phyloP scores from a whole-genome alignment of 202 grass and related monocot genomes.

The Setaria viridis region DNA sequence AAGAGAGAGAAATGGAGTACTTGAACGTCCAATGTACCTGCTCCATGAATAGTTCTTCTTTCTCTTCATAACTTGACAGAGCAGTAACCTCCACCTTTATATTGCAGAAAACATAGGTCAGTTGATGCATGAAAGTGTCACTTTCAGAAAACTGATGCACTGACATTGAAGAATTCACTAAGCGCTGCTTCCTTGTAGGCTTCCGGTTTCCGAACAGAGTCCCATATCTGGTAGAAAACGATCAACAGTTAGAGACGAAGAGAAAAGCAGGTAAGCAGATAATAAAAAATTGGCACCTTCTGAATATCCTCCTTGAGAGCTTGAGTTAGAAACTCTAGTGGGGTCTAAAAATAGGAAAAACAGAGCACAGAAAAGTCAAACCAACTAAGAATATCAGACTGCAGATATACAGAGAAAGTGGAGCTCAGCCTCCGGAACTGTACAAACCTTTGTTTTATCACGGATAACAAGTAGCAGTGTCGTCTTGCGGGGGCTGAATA shows the following conservation, averaged over 20 bases:
- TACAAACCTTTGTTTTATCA: slow-evolving; percentile 87
- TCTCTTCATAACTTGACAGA: slow-evolving; percentile 92
- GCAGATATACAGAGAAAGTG: slow-evolving; percentile 22
- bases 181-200: slow-evolving; percentile 75
- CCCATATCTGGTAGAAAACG: slow-evolving; percentile 78
- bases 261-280: slow-evolving; percentile 26
- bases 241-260: slow-evolving; percentile 13
- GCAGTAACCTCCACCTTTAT: slow-evolving; percentile 86
- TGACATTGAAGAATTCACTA: slow-evolving; percentile 92
- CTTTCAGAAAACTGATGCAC: slow-evolving; percentile 51
- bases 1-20: not conserved
- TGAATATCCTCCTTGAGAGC: slow-evolving; percentile 80
- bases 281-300: slow-evolving; percentile 54
- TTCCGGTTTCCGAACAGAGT: slow-evolving; percentile 77
- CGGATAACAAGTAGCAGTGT: slow-evolving; percentile 87
- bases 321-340: slow-evolving; percentile 66
- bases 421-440: slow-evolving; percentile 23
- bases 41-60: slow-evolving; percentile 79
- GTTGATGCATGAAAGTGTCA: slow-evolving; percentile 19
- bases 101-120: slow-evolving; percentile 51
- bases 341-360: slow-evolving; percentile 58
- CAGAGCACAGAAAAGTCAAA: slow-evolving; percentile 48
- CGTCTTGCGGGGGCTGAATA: slow-evolving; percentile 81
- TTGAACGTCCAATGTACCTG: slow-evolving; percentile 57
- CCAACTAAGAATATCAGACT: slow-evolving; percentile 22